Evolutionary conservation across 208 protist genomes (phyloP).

Genomic region (Eutreptiella sp.): DNA sequence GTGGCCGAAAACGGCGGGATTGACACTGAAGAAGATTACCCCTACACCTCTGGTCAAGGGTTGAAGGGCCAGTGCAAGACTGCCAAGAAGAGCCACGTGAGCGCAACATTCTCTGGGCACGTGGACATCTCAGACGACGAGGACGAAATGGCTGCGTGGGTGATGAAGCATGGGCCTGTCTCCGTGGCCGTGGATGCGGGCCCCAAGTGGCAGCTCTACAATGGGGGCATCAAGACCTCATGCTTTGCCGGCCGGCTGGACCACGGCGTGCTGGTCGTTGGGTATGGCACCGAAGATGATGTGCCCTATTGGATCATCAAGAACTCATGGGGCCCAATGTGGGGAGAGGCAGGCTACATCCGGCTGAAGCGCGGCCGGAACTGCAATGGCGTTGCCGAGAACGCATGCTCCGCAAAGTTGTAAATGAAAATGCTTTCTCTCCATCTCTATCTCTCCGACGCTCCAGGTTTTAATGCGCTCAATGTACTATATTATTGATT

Average conservation of each 20-base stretch:
- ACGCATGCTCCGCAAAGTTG: constrained; percentile 19
- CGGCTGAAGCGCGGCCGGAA: constrained; percentile 32
- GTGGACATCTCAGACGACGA: constrained; percentile 34
- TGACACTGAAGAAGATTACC: constrained; percentile 43
- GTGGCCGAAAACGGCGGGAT: constrained; percentile 47
- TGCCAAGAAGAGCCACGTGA: constrained; percentile 10
- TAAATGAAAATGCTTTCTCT: neutral
- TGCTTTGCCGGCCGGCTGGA: constrained; percentile 16
- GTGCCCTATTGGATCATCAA: constrained; percentile 54
- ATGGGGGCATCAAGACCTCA: constrained; percentile 36
- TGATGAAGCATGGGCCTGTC: constrained; percentile 42
- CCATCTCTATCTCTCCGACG: too few species aligned
- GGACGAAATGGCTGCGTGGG: constrained; percentile 23
- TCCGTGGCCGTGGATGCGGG: constrained; percentile 52
- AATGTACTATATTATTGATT: too few species aligned
- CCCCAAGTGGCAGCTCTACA: constrained; percentile 40
- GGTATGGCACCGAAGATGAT: constrained; percentile 4
- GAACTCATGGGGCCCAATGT: constrained; percentile 49
- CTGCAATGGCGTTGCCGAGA: constrained; percentile 18
- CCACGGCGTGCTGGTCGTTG: constrained; percentile 36
- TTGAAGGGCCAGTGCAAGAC: constrained; percentile 37
- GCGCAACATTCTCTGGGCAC: constrained; percentile 36
- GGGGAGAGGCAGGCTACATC: constrained; percentile 51
- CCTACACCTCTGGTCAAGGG: constrained; percentile 42
- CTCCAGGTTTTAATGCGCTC: too few species aligned